Base-by-base conservation (phyloP, 306 rosid species). In the Sesbania bispinosa region DNA sequence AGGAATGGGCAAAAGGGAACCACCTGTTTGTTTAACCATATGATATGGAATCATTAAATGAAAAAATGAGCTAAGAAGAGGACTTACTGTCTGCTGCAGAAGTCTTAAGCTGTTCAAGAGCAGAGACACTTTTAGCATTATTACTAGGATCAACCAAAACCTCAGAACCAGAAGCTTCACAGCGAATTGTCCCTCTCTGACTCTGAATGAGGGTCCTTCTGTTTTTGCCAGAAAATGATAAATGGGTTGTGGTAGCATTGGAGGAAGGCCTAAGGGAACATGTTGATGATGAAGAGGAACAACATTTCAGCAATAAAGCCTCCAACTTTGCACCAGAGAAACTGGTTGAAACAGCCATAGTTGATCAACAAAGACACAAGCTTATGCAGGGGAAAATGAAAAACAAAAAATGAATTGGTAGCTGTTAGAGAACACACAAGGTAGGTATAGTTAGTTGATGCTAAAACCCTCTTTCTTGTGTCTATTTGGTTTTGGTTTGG, bases 81-180 rank as follows among this genome's bases (percentile, higher is more conserved):
- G 59, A 38, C 70, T 43, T 73, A 93, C 98, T 84, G 69, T 93
- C 98, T 64, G 91, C 84, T 4, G 96, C 89, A 79, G 93, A 90
- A 71, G 93, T 73, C 83, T 93, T 93, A 81, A 93, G 98, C 84
- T 85, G 98, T 71, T 90, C 93, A 27, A 93, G 91, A 52, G 93
- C 89, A 27, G 98, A 93, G 46, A 93, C 11, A 38, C 23, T 62
- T 18, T 75, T 33, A 42, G 39, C 45, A 52, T 47, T 85, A 5
- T 9, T 35, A 33, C 35, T 71, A 5, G 72, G 43, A 83, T 76
- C 83, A 69, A 77, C 41, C 20, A 71, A 3, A 21, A 62, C 80
- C 27, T 84, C 86, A 36, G 91, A 76, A 76, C 82, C 69, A 51
- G 83, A 79, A 66, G 64, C 85, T 16, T 90, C 97, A 54, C 91